These are phyloP conservation scores for Plasmodium malariae DNA, from an alignment of 169 alveolate genomes.

Conservation along the genomic window DNA sequence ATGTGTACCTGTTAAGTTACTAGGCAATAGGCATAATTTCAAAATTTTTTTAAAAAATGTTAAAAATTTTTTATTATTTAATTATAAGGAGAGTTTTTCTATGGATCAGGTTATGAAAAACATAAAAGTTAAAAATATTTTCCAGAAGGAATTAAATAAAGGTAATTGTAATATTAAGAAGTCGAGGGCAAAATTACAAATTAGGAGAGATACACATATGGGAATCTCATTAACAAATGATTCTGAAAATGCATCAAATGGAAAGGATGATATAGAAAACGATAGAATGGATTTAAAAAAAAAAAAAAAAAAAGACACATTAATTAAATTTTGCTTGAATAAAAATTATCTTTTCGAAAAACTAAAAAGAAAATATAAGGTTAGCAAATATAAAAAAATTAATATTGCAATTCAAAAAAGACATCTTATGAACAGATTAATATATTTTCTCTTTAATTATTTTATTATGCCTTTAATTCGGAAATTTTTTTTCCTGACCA, in stretches of 20 bases:
- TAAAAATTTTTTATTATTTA: constrained; percentile 53
- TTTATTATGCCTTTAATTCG: constrained; percentile 72
- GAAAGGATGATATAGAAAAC: no score
- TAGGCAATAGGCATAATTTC: constrained; percentile 71
- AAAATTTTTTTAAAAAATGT: constrained; percentile 73
- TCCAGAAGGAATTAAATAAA: constrained; percentile 13
- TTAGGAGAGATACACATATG: no score
- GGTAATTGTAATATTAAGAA: neutral
- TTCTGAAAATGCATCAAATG: no score
- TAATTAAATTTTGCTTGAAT: no score
- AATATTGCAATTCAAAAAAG: constrained; percentile 41
- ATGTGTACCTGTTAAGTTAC: constrained; percentile 68
- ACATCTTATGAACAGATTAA: constrained; percentile 55
- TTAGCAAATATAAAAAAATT: constrained; percentile 42
- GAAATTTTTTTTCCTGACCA: constrained; percentile 61
- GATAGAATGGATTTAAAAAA: no score
- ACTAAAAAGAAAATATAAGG: constrained; percentile 21
- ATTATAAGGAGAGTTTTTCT: constrained; percentile 68
- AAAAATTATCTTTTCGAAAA: constrained; percentile 20
- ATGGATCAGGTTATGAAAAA: constrained; percentile 72
- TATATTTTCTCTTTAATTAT: constrained; percentile 73
- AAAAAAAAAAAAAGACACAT: no score
- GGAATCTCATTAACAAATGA: no score
- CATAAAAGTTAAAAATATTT: constrained; percentile 44
- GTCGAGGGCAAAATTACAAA: no score